phyloP scores from a whole-genome alignment of 2,329 filamentous ascomycete genomes.

The Stagonosporopsis tanaceti region DNA sequence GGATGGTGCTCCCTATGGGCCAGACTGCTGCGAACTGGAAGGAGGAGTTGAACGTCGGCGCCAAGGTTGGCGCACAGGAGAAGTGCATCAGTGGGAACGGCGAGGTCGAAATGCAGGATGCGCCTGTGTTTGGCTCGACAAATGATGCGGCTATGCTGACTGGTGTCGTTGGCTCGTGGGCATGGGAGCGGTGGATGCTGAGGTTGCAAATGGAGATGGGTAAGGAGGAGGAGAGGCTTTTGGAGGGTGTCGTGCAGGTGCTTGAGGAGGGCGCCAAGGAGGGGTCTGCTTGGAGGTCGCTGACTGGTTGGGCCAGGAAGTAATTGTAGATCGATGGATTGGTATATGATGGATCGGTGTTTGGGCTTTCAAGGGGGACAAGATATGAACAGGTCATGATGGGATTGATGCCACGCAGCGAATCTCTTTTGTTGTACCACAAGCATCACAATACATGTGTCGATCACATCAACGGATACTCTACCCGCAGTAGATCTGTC shows the following conservation, averaged over 20 bases:
- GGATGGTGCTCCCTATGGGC: slow-evolving; percentile 89
- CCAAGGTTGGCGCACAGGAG: slow-evolving; percentile 41
- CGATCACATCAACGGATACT: slow-evolving; percentile 14
- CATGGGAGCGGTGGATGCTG: slow-evolving; percentile 96
- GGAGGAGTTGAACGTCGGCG: slow-evolving; percentile 47
- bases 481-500: background rate
- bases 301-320: slow-evolving; percentile 61
- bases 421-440: slow-evolving; percentile 36
- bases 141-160: slow-evolving; percentile 76
- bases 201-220: slow-evolving; percentile 88
- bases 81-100: slow-evolving; percentile 48
- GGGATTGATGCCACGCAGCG: slow-evolving; percentile 42
- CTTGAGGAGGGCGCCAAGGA: slow-evolving; percentile 68
- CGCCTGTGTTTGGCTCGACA: slow-evolving; percentile 56
- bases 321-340: slow-evolving; percentile 26
- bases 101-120: slow-evolving; percentile 38
- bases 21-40: slow-evolving; percentile 51
- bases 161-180: slow-evolving; percentile 84
- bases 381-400: slow-evolving; percentile 11
- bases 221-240: slow-evolving; percentile 62
- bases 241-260: slow-evolving; percentile 65
- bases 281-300: slow-evolving; percentile 65
- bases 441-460: slow-evolving; percentile 27
- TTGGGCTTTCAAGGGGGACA: slow-evolving; percentile 17
- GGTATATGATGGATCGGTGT: slow-evolving; percentile 30